Evolutionary conservation across 2,329 filamentous ascomycete species (phyloP), one percentile per base, ranked within the genome.

Genomic region (Daldinia sp.): DNA sequence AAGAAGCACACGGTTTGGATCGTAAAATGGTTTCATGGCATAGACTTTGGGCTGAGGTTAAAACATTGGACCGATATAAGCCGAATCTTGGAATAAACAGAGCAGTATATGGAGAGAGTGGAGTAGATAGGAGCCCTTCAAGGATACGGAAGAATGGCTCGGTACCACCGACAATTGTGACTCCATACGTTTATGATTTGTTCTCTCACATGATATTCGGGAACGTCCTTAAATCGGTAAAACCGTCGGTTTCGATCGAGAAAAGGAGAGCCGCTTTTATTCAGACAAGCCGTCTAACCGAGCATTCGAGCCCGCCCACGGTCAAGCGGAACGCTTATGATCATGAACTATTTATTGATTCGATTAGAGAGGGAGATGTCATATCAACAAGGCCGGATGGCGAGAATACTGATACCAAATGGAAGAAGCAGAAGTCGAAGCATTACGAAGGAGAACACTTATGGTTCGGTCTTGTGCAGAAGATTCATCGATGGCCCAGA

Each of bases 401-500:
- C 0, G 77, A 82, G 0, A 84, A 85, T 1, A 81, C 83, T 0
- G 78, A 81, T 1, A 87, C 88, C 0, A 72, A 79, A 1, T 93
- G 91, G 92, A 85, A 83, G 53, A 81, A 82, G 0, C 82, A 85
- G 18, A 74, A 79, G 0, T 80, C 83, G 1, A 78, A 81, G 18
- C 81, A 82, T 48, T 81, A 81, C 42, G 69, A 74, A 1, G 79
- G 84, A 10, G 81, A 85, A 18, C 78, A 85, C n/a, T 80, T 86
- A 1, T 94, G 92, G 91, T 90, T 91, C 74, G 91, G 88, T 0
- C 88, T 91, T 30, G 89, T 96, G 0, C 90, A 93, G 63, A 79
- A 79, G 1, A 79, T 91, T 0, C 80, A 84, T 7, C 59, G 77
- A 0, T 74, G 75, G 2, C 71, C 76, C 3, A 72, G 76, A 10